Evolutionary conservation across 768 basidiomycete species (phyloP).

Genomic region (Gymnopilus junonius): DNA sequence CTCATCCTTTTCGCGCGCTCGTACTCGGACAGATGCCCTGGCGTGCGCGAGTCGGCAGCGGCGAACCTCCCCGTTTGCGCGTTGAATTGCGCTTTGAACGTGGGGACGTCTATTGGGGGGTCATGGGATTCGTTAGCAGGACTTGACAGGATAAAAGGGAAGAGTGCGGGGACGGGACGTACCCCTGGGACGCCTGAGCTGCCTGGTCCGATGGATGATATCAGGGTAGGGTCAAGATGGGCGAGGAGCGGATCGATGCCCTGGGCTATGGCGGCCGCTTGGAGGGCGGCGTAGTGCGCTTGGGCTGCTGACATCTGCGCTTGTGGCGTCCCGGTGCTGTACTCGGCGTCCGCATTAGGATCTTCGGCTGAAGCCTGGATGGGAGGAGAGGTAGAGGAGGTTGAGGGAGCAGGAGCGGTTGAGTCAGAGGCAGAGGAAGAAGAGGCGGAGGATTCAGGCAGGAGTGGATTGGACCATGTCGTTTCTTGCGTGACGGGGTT

Average conservation of each 20-base stretch:
- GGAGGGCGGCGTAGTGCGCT: conserved; percentile 52
- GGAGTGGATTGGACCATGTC: conserved; percentile 82
- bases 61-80: conserved; percentile 82
- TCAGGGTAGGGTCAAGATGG: conserved; percentile 76
- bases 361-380: conserved; percentile 7
- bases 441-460: conserved; percentile 28
- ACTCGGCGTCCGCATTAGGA: conserved; percentile 20
- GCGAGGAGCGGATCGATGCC: conserved; percentile 87
- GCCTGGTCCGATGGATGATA: conserved; percentile 36
- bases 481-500: conserved; percentile 78
- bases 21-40: conserved; percentile 77
- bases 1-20: conserved; percentile 87
- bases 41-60: conserved; percentile 67
- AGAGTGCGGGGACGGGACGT: not conserved
- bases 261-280: conserved; percentile 73
- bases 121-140: not conserved
- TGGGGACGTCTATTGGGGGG: conserved; percentile 35
- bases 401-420: conserved; percentile 27
- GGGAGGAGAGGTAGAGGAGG: conserved; percentile 18
- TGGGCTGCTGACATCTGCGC: conserved; percentile 26
- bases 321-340: conserved; percentile 10
- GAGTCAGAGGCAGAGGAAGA: conserved; percentile 19
- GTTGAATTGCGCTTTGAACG: conserved; percentile 78
- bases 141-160: not conserved
- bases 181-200: conserved; percentile 30